Conservation (phyloP, 106 monocot species). For the Vanilla planifolia region DNA sequence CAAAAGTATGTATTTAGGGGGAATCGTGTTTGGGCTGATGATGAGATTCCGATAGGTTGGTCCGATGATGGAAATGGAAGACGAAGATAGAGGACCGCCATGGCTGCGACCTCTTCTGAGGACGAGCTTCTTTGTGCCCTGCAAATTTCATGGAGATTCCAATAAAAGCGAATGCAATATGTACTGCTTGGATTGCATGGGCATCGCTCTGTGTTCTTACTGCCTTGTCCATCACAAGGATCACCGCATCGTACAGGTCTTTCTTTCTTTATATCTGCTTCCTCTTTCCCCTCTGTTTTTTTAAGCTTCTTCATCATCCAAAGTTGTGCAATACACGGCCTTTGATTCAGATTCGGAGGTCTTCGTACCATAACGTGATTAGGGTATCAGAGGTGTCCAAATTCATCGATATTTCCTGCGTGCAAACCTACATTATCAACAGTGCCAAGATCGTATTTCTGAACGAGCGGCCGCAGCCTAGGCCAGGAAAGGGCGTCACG, state of each 20-base stretch:
- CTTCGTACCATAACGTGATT: slow-evolving; percentile 91
- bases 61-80: slow-evolving; percentile 32
- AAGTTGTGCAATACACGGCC: background rate
- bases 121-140: slow-evolving; percentile 63
- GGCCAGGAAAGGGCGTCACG: slow-evolving; percentile 88
- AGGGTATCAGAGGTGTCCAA: slow-evolving; percentile 88
- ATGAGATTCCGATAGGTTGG: slow-evolving; percentile 30
- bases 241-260: slow-evolving; percentile 82
- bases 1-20: too few relatives aligned
- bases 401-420: slow-evolving; percentile 75
- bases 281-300: background rate
- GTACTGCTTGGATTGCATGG: slow-evolving; percentile 85
- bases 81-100: slow-evolving; percentile 56
- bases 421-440: slow-evolving; percentile 96
- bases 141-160: slow-evolving; percentile 45
- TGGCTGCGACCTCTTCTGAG: slow-evolving; percentile 81
- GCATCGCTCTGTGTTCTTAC: slow-evolving; percentile 69
- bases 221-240: slow-evolving; percentile 73
- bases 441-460: slow-evolving; percentile 96
- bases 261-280: too few relatives aligned
- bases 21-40: background rate
- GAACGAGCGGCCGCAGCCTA: slow-evolving; percentile 83
- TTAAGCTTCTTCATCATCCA: background rate
- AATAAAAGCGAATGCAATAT: slow-evolving; percentile 90
- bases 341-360: slow-evolving; percentile 58